Conservation (phyloP, 2,329 filamentous ascomycete species). For the Diplodia scrobiculata region DNA sequence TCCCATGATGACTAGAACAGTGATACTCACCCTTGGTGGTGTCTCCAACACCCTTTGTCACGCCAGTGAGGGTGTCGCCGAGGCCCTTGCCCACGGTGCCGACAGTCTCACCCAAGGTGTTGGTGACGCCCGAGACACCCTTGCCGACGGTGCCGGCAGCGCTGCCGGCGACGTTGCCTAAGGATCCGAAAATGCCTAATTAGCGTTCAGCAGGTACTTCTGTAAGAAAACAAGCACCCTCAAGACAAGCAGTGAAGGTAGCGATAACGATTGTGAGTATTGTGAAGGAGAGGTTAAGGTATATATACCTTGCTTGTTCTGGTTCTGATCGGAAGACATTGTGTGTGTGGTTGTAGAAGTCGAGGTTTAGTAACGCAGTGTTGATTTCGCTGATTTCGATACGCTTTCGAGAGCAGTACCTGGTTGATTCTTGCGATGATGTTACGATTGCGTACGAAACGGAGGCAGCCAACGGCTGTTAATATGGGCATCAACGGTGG, state of each 20-base stretch:
- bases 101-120: conserved; percentile 11
- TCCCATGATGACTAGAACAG: accelerated
- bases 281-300: neutral
- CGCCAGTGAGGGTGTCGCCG: conserved; percentile 41
- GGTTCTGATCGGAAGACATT: conserved; percentile 17
- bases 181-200: conserved; percentile 18
- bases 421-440: conserved; percentile 16
- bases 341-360: neutral
- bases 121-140: conserved; percentile 12
- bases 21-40: conserved; percentile 38
- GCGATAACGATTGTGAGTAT: no score
- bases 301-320: conserved; percentile 3
- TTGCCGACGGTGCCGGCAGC: conserved; percentile 21
- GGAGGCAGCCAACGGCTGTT: neutral
- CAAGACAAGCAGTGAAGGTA: neutral
- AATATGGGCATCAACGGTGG: neutral
- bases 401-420: neutral
- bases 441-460: neutral
- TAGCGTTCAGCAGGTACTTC: neutral
- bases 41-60: conserved; percentile 42
- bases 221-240: neutral
- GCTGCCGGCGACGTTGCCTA: conserved; percentile 21
- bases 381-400: neutral
- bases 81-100: conserved; percentile 37
- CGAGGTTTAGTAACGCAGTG: neutral